Evolutionary conservation across 2,329 filamentous ascomycete genomes (phyloP).

Genomic region (Orbilia javanica): DNA sequence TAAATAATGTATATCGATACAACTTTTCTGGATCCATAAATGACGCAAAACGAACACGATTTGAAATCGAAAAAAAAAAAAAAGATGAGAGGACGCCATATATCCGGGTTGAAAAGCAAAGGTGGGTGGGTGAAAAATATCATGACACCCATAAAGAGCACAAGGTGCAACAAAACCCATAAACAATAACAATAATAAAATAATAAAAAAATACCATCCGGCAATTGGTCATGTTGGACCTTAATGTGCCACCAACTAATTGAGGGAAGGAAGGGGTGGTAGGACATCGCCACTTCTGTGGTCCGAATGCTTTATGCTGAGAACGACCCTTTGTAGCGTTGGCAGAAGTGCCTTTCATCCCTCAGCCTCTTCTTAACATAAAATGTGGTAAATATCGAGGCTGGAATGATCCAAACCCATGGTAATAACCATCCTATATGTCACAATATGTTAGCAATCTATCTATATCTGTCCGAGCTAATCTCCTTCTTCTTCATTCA

Average conservation of each 20-base stretch:
- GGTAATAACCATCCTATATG: constrained; percentile 46
- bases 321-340: constrained; percentile 53
- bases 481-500: too few species aligned
- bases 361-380: constrained; percentile 57
- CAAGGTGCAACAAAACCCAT: not conserved
- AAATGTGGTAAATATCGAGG: constrained; percentile 50
- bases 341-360: constrained; percentile 54
- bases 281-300: not conserved
- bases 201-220: not conserved
- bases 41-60: constrained; percentile 20
- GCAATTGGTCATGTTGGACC: not conserved
- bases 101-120: not conserved
- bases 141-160: not conserved
- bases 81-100: constrained; percentile 3
- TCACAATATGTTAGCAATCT: constrained; percentile 24
- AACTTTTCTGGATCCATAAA: constrained; percentile 34
- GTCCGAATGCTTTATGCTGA: constrained; percentile 21
- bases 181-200: too few species aligned
- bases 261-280: not conserved
- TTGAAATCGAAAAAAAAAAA: not conserved
- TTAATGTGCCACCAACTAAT: not conserved
- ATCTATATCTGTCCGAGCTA: too few species aligned
- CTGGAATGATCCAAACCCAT: constrained; percentile 55
- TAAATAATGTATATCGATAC: too few species aligned
- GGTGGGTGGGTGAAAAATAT: not conserved